These are phyloP conservation scores for Macrotyloma uniflorum DNA, from an alignment of 306 rosid species.

Conservation along the genomic window DNA sequence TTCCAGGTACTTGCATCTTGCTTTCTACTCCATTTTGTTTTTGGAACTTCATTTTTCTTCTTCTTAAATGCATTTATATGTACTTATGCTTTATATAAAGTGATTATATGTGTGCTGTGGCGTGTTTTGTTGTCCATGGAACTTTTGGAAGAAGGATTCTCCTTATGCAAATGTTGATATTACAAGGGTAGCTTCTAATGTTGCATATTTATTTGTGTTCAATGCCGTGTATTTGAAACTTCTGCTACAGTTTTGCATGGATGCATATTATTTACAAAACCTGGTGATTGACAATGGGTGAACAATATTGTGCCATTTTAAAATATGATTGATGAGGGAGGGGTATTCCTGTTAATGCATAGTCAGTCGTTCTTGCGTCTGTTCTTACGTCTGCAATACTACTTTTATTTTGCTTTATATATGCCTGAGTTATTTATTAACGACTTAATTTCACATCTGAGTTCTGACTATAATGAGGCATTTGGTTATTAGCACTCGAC, in stretches of 20 bases:
- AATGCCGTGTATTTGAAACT: background rate
- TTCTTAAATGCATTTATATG: background rate
- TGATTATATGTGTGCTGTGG: background rate
- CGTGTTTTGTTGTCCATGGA: background rate
- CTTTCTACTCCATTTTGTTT: background rate
- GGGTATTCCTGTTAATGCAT: background rate
- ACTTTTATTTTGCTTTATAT: background rate
- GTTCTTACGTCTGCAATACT: background rate
- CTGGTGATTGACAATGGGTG: constrained; percentile 10
- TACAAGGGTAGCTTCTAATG: background rate
- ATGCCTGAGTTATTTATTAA: constrained; percentile 13
- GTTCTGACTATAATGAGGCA: background rate
- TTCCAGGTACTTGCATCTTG: constrained; percentile 62
- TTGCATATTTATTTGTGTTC: background rate
- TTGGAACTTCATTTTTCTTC: background rate
- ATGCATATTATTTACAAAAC: background rate
- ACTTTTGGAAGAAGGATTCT: background rate
- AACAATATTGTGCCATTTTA: background rate
- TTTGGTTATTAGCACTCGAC: background rate
- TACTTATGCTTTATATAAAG: constrained; percentile 6
- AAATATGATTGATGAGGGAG: background rate
- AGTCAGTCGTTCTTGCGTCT: background rate
- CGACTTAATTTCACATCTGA: background rate
- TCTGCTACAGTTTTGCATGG: background rate
- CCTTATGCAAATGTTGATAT: background rate